phyloP scores from a whole-genome alignment of 1,284 basidiomycete species.

The Kalmanozyma brasiliensis region DNA sequence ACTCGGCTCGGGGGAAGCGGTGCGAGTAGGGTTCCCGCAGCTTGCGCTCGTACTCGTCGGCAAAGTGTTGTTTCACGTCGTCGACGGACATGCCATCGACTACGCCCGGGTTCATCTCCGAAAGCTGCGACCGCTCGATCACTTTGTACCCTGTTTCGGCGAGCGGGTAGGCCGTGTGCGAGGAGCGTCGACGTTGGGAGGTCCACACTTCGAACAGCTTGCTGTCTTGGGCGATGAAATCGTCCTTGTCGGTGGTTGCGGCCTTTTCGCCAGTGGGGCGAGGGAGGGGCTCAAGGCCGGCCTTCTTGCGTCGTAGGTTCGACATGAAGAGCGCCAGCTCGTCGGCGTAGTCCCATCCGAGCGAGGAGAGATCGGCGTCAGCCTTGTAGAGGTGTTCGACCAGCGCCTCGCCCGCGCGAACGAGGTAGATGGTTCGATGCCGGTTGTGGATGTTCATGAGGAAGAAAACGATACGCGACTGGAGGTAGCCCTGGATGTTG shows the following conservation, averaged over 20 bases:
- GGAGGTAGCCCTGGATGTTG: conserved; percentile 83
- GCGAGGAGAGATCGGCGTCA: conserved; percentile 92
- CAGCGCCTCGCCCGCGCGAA: conserved; percentile 70
- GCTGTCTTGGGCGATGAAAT: conserved; percentile 37
- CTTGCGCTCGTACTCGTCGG: conserved; percentile 93
- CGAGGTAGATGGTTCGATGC: conserved; percentile 78
- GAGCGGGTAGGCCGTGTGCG: conserved; percentile 96
- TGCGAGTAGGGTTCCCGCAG: conserved; percentile 92
- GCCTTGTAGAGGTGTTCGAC: conserved; percentile 99
- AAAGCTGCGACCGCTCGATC: conserved; percentile 92
- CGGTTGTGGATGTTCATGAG: conserved; percentile 97
- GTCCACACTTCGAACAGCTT: conserved; percentile 84
- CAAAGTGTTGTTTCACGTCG: conserved; percentile 87
- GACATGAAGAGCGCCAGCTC: conserved; percentile 68
- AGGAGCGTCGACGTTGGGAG: conserved; percentile 87
- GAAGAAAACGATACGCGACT: conserved; percentile 94
- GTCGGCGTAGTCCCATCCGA: conserved; percentile 94
- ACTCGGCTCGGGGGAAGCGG: conserved; percentile 70
- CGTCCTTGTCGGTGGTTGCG: conserved; percentile 23
- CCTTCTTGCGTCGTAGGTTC: conserved; percentile 54
- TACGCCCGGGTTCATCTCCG: conserved; percentile 88
- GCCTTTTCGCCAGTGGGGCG: neutral
- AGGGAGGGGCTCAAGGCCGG: conserved; percentile 27
- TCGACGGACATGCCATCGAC: conserved; percentile 89
- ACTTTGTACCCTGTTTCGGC: conserved; percentile 76